phyloP scores from a whole-genome alignment of 345 rosid species.

The Camelina laxa region DNA sequence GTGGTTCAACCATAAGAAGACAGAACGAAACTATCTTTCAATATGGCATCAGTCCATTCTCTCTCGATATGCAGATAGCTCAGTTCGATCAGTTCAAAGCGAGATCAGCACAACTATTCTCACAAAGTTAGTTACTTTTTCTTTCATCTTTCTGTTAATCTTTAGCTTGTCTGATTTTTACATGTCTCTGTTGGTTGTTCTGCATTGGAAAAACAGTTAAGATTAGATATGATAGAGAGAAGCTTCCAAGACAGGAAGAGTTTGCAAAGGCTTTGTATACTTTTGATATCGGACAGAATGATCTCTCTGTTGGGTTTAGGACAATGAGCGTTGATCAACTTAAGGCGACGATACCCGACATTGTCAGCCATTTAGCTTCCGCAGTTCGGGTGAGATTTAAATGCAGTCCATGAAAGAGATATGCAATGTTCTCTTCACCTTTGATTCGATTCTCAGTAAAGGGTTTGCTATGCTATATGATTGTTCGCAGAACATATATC shows the following conservation, averaged over 20 bases:
- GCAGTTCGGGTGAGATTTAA: constrained; percentile 72
- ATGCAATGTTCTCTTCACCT: constrained; percentile 19
- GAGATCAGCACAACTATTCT: constrained; percentile 58
- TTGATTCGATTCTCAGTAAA: constrained; percentile 7
- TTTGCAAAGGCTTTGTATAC: constrained; percentile 85
- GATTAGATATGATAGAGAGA: constrained; percentile 53
- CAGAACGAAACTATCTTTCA: constrained; percentile 86
- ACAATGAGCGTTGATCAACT: constrained; percentile 74
- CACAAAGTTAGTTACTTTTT: constrained; percentile 49
- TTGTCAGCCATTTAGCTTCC: constrained; percentile 70
- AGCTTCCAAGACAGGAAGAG: constrained; percentile 75
- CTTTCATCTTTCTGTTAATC: background rate
- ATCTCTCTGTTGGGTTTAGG: constrained; percentile 85
- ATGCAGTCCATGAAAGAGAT: background rate
- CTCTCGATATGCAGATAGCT: constrained; percentile 83
- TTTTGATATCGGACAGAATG: constrained; percentile 94
- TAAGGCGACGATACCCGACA: constrained; percentile 68
- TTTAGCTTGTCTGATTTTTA: background rate
- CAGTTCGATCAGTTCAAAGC: constrained; percentile 78
- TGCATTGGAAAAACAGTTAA: constrained; percentile 48
- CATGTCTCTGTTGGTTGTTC: background rate
- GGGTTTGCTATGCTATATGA: background rate
- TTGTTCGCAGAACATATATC: constrained; percentile 50
- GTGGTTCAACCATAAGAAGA: constrained; percentile 88
- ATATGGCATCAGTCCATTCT: constrained; percentile 88